Evolutionary conservation across 768 basidiomycete genomes (phyloP), one percentile per base, ranked within the genome.

Genomic region (Mycena olivaceomarginata): DNA sequence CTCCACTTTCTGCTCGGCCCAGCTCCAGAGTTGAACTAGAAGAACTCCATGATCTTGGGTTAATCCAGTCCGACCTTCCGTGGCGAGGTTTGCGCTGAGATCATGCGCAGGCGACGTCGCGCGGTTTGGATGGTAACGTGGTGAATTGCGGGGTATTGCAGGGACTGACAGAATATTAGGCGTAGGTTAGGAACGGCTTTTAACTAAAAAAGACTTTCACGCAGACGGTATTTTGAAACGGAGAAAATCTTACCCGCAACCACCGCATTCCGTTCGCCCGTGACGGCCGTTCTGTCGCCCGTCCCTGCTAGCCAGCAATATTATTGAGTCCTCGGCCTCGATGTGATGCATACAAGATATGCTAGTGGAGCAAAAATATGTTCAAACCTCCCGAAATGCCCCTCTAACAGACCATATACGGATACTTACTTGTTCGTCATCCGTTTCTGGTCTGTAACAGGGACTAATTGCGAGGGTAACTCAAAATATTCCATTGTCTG

Each of bases 21-120:
- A 31, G 57, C 57, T 59, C 31, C 25, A 48, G 65, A 46, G 65
- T 66, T 66, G 65, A 66, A 48, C 65, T 46, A 66, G 65, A 66
- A 66, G 65, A 37, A 46, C 46, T 48, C 43, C 25, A 66, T 48
- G 65, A 31, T 66, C 25, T 48, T 66, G 65, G 46, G 65, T 43
- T 66, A 31, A 66, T 66, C 46, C 65, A 66, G 16, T 48, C 46
- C 45, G 65, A 66, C 65, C 45, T 66, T 66, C 65, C 45, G 65
- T 45, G 45, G 65, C 65, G 65, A 66, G 65, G 65, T 46, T 66
- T 66, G 31, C 65, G 65, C 65, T 66, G 46, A 66, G 65, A 66
- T 41, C 4, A 65, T 41, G 63, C n/a, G 20, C 41, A 65, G n/a
- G 51, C 67, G 31, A 57, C 57, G 25, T 59, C 57, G 7, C 57